Percentiles rank a stretch among this genome's conserved stretches.
Conservation (phyloP, 441 rosid species). For the Pelargonium citronellum region DNA sequence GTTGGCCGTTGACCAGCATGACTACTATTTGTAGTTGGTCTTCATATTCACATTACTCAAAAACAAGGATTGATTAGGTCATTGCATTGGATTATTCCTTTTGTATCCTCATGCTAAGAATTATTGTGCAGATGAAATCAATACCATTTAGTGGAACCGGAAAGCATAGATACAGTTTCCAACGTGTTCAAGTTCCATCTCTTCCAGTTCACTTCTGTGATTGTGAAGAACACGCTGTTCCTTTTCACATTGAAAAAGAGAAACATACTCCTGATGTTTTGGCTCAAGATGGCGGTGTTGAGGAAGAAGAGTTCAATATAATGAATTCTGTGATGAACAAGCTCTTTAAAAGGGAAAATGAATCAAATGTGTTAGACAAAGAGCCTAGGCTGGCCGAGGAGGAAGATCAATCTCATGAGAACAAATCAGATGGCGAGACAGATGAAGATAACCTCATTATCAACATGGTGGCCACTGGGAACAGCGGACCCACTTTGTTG, state of each 20-base stretch:
- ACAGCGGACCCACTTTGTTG: slow-evolving; percentile 19
- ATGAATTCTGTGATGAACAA: slow-evolving; percentile 73
- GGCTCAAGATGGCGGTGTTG: slow-evolving; percentile 34
- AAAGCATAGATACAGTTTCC: slow-evolving; percentile 82
- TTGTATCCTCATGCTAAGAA: slow-evolving; percentile 11
- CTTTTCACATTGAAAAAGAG: slow-evolving; percentile 22
- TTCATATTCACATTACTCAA: not conserved
- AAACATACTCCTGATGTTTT: slow-evolving; percentile 28
- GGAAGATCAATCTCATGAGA: slow-evolving; percentile 26
- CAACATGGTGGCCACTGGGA: slow-evolving; percentile 41
- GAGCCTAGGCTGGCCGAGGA: slow-evolving; percentile 17
- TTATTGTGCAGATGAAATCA: slow-evolving; percentile 50
- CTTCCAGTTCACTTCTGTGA: slow-evolving; percentile 65
- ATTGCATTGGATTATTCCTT: slow-evolving; percentile 1
- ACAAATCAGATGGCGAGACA: slow-evolving; percentile 24
- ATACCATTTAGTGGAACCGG: slow-evolving; percentile 75
- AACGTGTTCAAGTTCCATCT: slow-evolving; percentile 50
- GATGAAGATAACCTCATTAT: slow-evolving; percentile 52
- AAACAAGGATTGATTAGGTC: not conserved
- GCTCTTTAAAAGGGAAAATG: slow-evolving; percentile 48
- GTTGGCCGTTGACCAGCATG: not conserved
- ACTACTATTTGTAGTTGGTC: not conserved
- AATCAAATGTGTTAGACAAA: slow-evolving; percentile 15
- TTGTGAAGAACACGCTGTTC: slow-evolving; percentile 66
- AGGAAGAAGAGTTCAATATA: slow-evolving; percentile 52